These are phyloP conservation scores for Syzygium jambos DNA, from an alignment of 345 rosid genomes.

Conservation along the genomic window DNA sequence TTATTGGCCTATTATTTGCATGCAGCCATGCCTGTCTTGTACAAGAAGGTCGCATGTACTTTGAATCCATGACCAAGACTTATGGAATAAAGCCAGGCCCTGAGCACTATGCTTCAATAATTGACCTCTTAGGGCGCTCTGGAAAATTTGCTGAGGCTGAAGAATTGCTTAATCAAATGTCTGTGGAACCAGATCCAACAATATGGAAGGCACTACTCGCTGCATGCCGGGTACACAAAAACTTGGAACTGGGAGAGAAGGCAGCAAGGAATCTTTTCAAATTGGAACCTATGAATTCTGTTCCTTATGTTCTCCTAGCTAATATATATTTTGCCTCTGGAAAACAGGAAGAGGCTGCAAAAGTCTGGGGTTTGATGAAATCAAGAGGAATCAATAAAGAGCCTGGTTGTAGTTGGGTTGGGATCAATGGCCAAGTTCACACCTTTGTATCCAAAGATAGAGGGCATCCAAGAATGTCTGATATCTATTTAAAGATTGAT, in stretches of 20 bases:
- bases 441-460: slow-evolving; percentile 75
- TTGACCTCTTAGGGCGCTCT: slow-evolving; percentile 78
- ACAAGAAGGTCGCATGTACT: slow-evolving; percentile 44
- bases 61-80: slow-evolving; percentile 53
- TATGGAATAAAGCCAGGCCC: slow-evolving; percentile 70
- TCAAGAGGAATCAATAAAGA: slow-evolving; percentile 60
- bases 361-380: slow-evolving; percentile 61
- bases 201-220: slow-evolving; percentile 76
- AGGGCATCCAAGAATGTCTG: slow-evolving; percentile 46
- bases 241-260: slow-evolving; percentile 61
- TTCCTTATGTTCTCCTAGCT: slow-evolving; percentile 68
- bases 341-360: slow-evolving; percentile 73
- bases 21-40: slow-evolving; percentile 81
- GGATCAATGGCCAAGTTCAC: slow-evolving; percentile 47
- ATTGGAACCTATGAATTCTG: slow-evolving; percentile 61
- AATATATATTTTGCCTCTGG: slow-evolving; percentile 65
- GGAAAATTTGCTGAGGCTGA: slow-evolving; percentile 67
- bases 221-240: slow-evolving; percentile 67
- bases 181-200: slow-evolving; percentile 65
- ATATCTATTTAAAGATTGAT: slow-evolving; percentile 62
- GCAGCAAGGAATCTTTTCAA: slow-evolving; percentile 67
- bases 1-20: slow-evolving; percentile 82
- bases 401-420: slow-evolving; percentile 87
- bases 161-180: slow-evolving; percentile 56
- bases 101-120: slow-evolving; percentile 88